Conservation (phyloP, 768 basidiomycete genomes). For the Tricholoma sp. region DNA sequence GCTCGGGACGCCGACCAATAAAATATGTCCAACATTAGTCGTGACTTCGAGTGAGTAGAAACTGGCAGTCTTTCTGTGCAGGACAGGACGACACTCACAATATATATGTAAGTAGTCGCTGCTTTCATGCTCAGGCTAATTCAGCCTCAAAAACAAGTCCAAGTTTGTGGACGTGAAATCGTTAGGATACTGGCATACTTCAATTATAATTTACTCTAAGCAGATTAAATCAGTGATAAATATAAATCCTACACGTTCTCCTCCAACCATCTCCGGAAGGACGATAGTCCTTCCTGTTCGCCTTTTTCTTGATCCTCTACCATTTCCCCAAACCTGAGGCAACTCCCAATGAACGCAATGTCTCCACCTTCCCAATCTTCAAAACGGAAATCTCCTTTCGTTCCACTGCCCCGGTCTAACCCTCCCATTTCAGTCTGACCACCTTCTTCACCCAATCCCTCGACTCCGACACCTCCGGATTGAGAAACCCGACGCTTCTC, state of each 20-base stretch:
- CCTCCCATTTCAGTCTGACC: conserved; percentile 65
- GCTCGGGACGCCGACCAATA: no score
- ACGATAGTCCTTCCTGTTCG: conserved; percentile 31
- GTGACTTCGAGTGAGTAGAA: no score
- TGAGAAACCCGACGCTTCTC: conserved; percentile 70
- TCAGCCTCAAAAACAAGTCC: no score
- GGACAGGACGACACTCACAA: no score
- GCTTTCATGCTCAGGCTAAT: no score
- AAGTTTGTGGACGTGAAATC: no score
- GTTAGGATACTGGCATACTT: not conserved
- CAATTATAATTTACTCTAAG: not conserved
- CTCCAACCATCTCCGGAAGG: conserved; percentile 38
- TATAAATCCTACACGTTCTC: not conserved
- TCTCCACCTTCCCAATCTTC: conserved; percentile 83
- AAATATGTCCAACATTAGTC: no score
- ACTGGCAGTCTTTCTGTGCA: no score
- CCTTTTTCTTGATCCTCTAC: conserved; percentile 33
- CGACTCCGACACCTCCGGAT: conserved; percentile 61
- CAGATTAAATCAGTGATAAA: not conserved
- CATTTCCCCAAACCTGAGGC: conserved; percentile 25
- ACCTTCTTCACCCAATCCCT: conserved; percentile 69
- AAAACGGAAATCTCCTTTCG: conserved; percentile 61
- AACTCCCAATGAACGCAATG: conserved; percentile 61
- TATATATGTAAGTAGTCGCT: no score
- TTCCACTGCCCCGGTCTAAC: conserved; percentile 57